Conservation (phyloP, 345 rosid species). For the Citrus reticulata region DNA sequence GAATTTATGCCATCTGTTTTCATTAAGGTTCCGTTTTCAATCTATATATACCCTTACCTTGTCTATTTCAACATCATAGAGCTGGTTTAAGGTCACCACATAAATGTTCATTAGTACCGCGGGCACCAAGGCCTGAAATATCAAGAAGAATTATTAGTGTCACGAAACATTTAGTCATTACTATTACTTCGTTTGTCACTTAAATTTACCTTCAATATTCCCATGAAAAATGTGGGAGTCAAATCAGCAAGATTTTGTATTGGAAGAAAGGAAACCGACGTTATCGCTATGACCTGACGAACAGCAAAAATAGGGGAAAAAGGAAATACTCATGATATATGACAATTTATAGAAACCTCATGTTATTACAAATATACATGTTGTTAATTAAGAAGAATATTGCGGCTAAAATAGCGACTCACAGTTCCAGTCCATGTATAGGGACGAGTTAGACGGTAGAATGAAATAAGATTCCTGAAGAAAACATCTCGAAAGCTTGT, state of each 20-base stretch:
- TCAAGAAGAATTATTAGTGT: neutral
- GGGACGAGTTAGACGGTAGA: conserved; percentile 27
- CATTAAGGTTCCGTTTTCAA: neutral
- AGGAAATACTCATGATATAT: no score
- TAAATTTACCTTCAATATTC: conserved; percentile 21
- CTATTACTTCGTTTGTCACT: neutral
- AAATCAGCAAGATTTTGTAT: no score
- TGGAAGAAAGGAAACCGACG: conserved; percentile 30
- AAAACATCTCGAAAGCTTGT: neutral
- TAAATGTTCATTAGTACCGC: conserved; percentile 27
- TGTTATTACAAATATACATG: no score
- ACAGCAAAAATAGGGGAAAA: neutral
- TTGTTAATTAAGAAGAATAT: no score
- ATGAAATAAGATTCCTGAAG: neutral
- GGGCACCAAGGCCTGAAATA: conserved; percentile 25
- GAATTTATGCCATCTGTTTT: no score
- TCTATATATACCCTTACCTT: conserved; percentile 15
- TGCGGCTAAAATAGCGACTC: neutral
- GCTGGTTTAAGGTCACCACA: conserved; percentile 27
- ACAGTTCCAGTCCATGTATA: conserved; percentile 30
- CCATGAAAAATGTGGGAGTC: conserved; percentile 2
- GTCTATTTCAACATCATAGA: conserved; percentile 30
- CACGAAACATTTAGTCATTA: no score
- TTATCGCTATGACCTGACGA: conserved; percentile 22
- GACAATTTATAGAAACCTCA: no score